Evolutionary conservation across 352 stramenopile genomes (phyloP).

Genomic region (Phytopythium delawarense): DNA sequence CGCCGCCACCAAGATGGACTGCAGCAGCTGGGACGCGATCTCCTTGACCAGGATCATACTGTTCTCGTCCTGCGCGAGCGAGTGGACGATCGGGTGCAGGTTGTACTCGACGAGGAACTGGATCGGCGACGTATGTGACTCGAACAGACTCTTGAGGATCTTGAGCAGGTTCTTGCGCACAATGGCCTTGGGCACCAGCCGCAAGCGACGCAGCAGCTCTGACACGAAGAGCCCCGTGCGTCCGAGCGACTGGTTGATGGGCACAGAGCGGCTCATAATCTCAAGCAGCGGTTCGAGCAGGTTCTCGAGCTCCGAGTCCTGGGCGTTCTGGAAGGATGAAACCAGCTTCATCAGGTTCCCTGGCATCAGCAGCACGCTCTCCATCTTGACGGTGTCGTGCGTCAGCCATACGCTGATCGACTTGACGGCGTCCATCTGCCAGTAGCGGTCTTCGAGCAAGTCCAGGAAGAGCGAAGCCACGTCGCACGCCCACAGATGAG

Average conservation of each 20-base stretch:
- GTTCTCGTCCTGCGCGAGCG: conserved; percentile 85
- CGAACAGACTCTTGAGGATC: conserved; percentile 90
- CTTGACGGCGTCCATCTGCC: conserved; percentile 88
- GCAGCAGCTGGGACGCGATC: conserved; percentile 82
- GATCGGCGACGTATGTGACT: conserved; percentile 77
- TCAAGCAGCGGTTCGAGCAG: conserved; percentile 76
- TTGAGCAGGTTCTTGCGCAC: conserved; percentile 90
- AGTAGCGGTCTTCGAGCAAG: conserved; percentile 87
- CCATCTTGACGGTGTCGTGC: conserved; percentile 81
- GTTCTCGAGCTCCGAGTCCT: conserved; percentile 77
- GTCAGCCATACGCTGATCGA: conserved; percentile 85
- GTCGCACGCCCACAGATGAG: conserved; percentile 83
- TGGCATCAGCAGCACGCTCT: conserved; percentile 67
- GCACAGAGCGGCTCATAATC: conserved; percentile 70
- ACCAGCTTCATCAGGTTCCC: conserved; percentile 69
- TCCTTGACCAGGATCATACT: conserved; percentile 89
- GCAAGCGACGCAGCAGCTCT: conserved; percentile 78
- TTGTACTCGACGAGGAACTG: conserved; percentile 90
- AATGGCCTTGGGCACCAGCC: conserved; percentile 80
- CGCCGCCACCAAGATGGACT: conserved; percentile 74
- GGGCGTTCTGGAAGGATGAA: conserved; percentile 56
- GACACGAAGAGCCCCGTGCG: conserved; percentile 81
- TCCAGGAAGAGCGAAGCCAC: conserved; percentile 84
- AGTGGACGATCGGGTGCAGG: conserved; percentile 68
- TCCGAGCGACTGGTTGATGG: conserved; percentile 83